Evolutionary conservation across 257 asterid species (phyloP).

Genomic region (Phtheirospermum japonicum): DNA sequence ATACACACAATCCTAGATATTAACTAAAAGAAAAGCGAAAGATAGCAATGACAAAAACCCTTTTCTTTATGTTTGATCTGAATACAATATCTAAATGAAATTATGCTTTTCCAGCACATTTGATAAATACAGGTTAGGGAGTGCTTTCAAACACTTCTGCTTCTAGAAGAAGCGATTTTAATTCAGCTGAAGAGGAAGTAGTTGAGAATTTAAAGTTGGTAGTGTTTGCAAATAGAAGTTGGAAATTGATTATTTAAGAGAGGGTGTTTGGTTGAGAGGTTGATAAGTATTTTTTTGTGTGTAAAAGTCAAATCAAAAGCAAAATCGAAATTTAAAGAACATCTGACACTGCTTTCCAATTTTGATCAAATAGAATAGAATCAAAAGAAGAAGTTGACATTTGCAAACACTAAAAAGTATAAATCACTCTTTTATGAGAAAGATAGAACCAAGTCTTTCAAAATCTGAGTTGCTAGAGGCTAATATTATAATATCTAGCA

Average conservation of each 20-base stretch:
- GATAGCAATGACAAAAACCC: too few relatives aligned
- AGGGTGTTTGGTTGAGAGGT: background rate
- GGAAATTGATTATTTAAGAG: background rate
- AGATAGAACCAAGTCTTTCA: background rate
- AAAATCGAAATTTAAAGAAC: background rate
- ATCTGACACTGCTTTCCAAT: background rate
- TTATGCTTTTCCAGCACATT: too few relatives aligned
- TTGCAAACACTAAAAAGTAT: background rate
- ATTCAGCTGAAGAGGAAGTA: background rate
- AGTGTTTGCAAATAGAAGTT: background rate
- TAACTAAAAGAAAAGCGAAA: too few relatives aligned
- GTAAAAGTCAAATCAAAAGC: background rate
- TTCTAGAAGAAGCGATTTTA: background rate
- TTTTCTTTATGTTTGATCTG: too few relatives aligned
- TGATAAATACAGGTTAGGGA: background rate
- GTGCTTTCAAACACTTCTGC: background rate
- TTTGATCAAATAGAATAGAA: background rate
- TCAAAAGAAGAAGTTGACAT: background rate
- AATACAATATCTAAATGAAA: too few relatives aligned
- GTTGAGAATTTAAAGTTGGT: background rate
- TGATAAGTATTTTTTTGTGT: background rate
- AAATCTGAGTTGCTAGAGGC: background rate
- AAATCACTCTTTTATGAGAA: background rate
- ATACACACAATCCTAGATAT: too few relatives aligned
- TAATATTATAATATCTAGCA: background rate